phyloP scores from a whole-genome alignment of 75 land plant species.

The Azolla pinnata region DNA sequence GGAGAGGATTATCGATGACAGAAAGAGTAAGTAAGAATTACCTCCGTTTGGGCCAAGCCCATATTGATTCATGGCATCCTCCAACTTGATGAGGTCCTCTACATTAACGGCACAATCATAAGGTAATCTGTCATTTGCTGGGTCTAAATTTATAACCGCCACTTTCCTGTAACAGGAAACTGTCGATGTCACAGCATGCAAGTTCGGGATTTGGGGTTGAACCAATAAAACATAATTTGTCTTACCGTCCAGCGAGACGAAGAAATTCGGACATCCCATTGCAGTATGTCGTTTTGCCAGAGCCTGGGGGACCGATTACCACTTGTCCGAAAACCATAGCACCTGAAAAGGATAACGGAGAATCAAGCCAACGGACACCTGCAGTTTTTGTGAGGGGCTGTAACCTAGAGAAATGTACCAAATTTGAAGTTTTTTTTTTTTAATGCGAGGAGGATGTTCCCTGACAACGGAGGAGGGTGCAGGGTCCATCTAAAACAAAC shows the following conservation, averaged over 20 bases:
- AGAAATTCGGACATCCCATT: constrained; percentile 98
- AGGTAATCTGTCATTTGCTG: constrained; percentile 97
- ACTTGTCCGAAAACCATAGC: constrained; percentile 82
- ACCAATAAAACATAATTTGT: neutral
- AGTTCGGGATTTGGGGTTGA: neutral
- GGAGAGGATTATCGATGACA: too few relatives aligned
- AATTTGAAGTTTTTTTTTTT: too few relatives aligned
- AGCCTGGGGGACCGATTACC: constrained; percentile 86
- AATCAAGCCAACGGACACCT: too few relatives aligned
- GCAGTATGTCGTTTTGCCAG: constrained; percentile 96
- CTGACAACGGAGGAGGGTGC: too few relatives aligned
- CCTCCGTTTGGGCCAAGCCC: constrained; percentile 99
- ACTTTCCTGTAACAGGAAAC: constrained; percentile 56
- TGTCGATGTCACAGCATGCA: neutral
- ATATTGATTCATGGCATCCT: constrained; percentile 92
- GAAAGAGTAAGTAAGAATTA: constrained; percentile 9
- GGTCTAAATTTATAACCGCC: constrained; percentile 93
- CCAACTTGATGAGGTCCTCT: constrained; percentile 81
- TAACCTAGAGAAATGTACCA: too few relatives aligned
- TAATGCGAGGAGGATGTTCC: too few relatives aligned
- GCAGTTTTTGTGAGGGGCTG: too few relatives aligned
- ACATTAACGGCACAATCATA: constrained; percentile 91
- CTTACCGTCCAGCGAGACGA: constrained; percentile 73
- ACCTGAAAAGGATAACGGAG: too few relatives aligned
- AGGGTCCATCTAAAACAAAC: too few relatives aligned